Evolutionary conservation across 2,329 filamentous ascomycete genomes (phyloP).

Genomic region (Biscogniauxia marginata): DNA sequence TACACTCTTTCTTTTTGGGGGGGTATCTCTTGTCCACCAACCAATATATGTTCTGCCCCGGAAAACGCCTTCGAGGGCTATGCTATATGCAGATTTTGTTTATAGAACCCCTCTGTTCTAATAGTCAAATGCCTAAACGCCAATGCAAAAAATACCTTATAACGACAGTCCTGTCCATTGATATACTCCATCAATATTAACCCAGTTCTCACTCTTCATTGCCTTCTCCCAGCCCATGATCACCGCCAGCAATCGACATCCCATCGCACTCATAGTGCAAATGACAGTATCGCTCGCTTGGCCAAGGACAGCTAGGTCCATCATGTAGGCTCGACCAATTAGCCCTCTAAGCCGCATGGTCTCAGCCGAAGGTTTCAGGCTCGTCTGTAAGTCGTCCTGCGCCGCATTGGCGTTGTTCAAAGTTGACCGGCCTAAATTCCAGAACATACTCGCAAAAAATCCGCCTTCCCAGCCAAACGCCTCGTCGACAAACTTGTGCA

Average conservation of each 20-base stretch:
- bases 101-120: background rate
- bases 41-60: conserved; percentile 1
- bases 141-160: conserved; percentile 4
- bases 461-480: conserved; percentile 85
- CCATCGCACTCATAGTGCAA: conserved; percentile 71
- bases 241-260: conserved; percentile 73
- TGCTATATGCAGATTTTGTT: conserved; percentile 20
- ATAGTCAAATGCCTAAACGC: background rate
- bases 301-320: conserved; percentile 75
- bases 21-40: conserved; percentile 6
- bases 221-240: conserved; percentile 83
- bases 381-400: conserved; percentile 33
- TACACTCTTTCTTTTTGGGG: background rate
- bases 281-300: conserved; percentile 68
- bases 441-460: conserved; percentile 80
- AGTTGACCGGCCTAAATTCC: conserved; percentile 63
- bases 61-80: conserved; percentile 9
- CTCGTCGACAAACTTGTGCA: conserved; percentile 70
- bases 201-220: conserved; percentile 62
- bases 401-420: conserved; percentile 37
- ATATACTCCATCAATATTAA: conserved; percentile 74
- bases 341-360: conserved; percentile 70
- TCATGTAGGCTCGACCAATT: conserved; percentile 75
- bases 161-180: conserved; percentile 53
- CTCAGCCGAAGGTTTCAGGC: conserved; percentile 42